phyloP scores from a whole-genome alignment of 2,329 filamentous ascomycete genomes.

The Trichophyton schoenleinii region DNA sequence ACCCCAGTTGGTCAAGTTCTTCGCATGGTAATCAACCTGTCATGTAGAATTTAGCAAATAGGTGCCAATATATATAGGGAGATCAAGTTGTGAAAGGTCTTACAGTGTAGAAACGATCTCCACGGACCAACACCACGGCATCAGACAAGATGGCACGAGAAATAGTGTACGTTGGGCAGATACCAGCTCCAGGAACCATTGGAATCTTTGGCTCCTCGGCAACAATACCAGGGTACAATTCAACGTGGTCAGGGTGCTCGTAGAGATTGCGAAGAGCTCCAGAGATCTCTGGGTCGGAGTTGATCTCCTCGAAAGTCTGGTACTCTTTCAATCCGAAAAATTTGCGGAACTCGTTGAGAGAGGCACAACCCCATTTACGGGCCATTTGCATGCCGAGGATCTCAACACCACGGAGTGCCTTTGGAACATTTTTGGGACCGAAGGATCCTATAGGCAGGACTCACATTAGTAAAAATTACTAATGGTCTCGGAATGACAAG shows the following conservation, averaged over 20 bases:
- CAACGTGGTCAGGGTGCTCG: constrained; percentile 52
- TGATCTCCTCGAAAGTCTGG: constrained; percentile 47
- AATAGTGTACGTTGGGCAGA: constrained; percentile 29
- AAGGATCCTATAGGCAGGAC: constrained; percentile 22
- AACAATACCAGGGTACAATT: constrained; percentile 57
- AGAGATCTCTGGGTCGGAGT: constrained; percentile 44
- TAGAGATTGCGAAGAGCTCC: constrained; percentile 47
- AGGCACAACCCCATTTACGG: constrained; percentile 47
- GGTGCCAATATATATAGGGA: not conserved
- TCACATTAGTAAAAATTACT: not conserved
- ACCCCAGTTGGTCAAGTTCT: constrained; percentile 31
- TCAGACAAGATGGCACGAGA: constrained; percentile 32
- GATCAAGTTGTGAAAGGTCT: not conserved
- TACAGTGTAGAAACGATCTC: constrained; percentile 31
- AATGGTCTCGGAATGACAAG: not conserved
- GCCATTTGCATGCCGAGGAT: constrained; percentile 68
- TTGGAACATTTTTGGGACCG: constrained; percentile 58
- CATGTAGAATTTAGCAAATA: not conserved
- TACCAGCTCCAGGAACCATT: constrained; percentile 26
- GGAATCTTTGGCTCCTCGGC: constrained; percentile 29
- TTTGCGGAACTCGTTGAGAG: constrained; percentile 45
- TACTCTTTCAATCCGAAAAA: constrained; percentile 50
- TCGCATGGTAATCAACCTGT: constrained; percentile 16
- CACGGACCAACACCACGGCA: constrained; percentile 32
- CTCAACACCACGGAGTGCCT: constrained; percentile 60